Base-by-base conservation (phyloP, 1,284 basidiomycete genomes). In the Malassezia caprae region DNA sequence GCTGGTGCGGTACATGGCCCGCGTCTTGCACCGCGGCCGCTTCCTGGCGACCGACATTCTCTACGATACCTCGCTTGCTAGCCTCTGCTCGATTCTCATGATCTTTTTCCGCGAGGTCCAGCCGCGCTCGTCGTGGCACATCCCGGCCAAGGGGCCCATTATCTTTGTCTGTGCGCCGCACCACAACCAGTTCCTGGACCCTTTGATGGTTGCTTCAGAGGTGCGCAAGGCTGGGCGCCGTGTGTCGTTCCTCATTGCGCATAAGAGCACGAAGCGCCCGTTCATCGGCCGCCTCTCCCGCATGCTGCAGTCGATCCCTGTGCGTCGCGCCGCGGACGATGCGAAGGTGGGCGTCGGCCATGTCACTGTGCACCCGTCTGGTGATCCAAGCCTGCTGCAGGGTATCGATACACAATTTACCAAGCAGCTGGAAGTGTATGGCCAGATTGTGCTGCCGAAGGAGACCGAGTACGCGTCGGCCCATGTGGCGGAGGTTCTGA, bases 101-200 rank as follows among this genome's bases (percentile, higher is more conserved):
- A 85, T 98, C 67, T 98, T 98, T 81, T 98, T 99, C 79, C 81
- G 94, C 59, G 93, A 98, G 78, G 86, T 98, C 67, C 82, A 61
- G 53, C 89, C 91, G 2, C 81, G 94, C 75, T 90, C 94, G 48
- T 86, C 91, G 37, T 96, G 87, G 81, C 87, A 96, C 70, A 90
- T 99, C 50, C 94, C 94, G 31, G 40, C 41, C 19, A 82, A 88
- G 61, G 94, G 90, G 0, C 88, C 94, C 7, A 83, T 96, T 63
- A 90, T 99, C 69, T 96, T 99, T 77, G 93, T 94, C 48, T 90
- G 82, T 45, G 94, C 90, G 12, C 94, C 94, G 17, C 94, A 99
- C 77, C 86, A 88, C 72, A 99, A 98, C 76, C 77, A 98, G 87
- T 98, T 99, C 76, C 82, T 98, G 51, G 94, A 99, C 72, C 91